Evolutionary conservation across 139 green algal species (phyloP).

Genomic region (Zygnema circumcarinatum): DNA sequence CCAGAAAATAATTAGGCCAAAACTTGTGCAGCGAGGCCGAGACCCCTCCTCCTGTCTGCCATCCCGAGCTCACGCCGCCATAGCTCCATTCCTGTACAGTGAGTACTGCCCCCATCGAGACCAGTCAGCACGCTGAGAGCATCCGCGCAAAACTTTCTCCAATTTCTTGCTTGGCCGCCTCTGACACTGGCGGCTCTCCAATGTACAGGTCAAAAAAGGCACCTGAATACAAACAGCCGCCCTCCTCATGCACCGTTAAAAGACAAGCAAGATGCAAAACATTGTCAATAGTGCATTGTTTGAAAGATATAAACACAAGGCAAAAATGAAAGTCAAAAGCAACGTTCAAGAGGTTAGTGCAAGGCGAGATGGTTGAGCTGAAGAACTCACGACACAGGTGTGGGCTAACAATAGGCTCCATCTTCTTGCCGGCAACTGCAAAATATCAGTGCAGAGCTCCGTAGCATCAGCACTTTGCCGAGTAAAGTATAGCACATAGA

Average conservation of each 20-base stretch:
- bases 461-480: background rate
- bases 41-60: too few relatives aligned
- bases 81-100: too few relatives aligned
- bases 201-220: conserved; percentile 49
- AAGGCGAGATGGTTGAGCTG: too few relatives aligned
- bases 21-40: too few relatives aligned
- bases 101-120: too few relatives aligned
- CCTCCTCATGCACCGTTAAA: background rate
- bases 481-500: background rate
- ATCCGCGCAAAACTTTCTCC: conserved; percentile 20
- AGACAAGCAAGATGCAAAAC: background rate
- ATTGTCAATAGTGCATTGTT: background rate
- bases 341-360: too few relatives aligned
- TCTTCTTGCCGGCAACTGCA: conserved; percentile 23
- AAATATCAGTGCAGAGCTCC: background rate
- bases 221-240: background rate
- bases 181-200: conserved; percentile 32
- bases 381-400: conserved; percentile 32
- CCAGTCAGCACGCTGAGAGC: conserved; percentile 25
- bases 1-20: too few relatives aligned
- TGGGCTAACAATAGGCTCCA: conserved; percentile 30
- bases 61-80: too few relatives aligned
- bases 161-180: conserved; percentile 21
- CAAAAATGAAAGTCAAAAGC: too few relatives aligned
- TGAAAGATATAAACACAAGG: background rate